Evolutionary conservation across 2,329 filamentous ascomycete species (phyloP).

Genomic region (Chalaropsis thielavioides): DNA sequence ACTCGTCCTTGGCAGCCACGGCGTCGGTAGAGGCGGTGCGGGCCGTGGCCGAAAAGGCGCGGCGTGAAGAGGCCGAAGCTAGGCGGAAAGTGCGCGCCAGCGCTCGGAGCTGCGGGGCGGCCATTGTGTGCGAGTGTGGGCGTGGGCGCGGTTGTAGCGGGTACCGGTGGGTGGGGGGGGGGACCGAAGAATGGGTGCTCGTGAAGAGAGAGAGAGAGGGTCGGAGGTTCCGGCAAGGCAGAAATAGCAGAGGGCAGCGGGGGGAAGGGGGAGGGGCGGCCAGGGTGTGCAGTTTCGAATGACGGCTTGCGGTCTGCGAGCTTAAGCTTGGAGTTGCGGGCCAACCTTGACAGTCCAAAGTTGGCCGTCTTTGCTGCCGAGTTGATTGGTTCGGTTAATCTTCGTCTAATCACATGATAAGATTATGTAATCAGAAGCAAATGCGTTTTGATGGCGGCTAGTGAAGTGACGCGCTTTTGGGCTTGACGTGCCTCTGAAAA

Average conservation of each 20-base stretch:
- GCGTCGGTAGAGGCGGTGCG: conserved; percentile 5
- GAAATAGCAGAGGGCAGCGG: too few relatives aligned
- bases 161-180: background rate
- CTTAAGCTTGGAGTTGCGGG: background rate
- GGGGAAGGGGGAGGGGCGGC: too few relatives aligned
- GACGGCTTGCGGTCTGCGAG: background rate
- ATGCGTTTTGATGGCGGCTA: background rate
- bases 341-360: background rate
- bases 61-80: conserved; percentile 12
- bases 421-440: background rate
- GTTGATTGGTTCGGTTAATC: background rate
- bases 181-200: background rate
- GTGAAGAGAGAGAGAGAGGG: background rate
- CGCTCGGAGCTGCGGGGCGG: background rate
- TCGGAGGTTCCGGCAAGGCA: too few relatives aligned
- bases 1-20: conserved; percentile 20
- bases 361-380: background rate
- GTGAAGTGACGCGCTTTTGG: background rate
- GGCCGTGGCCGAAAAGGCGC: background rate
- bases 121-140: background rate
- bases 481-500: background rate
- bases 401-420: background rate
- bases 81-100: conserved; percentile 1
- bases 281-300: background rate
- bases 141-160: background rate